These are phyloP conservation scores for Trichosporon faecale DNA, from an alignment of 1,284 basidiomycete genomes.

Conservation along the genomic window DNA sequence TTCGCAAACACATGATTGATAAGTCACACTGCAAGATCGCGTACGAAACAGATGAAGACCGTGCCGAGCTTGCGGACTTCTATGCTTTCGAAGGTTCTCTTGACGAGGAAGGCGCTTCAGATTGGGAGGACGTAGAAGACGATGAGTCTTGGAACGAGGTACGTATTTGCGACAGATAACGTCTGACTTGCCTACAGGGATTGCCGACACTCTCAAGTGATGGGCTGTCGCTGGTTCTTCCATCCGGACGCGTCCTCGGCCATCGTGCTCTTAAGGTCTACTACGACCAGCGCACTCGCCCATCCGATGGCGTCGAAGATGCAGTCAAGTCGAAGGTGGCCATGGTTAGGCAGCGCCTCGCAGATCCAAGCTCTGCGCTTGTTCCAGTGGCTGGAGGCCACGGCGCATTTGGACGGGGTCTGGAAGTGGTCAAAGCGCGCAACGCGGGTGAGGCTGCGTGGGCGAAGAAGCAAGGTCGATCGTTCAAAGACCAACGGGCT, in stretches of 20 bases:
- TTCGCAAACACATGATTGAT: constrained; percentile 88
- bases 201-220: constrained; percentile 50
- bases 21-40: constrained; percentile 95
- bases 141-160: constrained; percentile 33
- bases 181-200: neutral
- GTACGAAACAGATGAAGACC: constrained; percentile 76
- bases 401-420: constrained; percentile 76
- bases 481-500: constrained; percentile 76
- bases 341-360: constrained; percentile 67
- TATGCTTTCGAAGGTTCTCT: constrained; percentile 88
- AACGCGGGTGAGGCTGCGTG: constrained; percentile 92
- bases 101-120: constrained; percentile 59
- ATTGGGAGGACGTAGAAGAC: constrained; percentile 50
- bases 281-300: constrained; percentile 74
- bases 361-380: constrained; percentile 74
- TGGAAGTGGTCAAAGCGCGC: constrained; percentile 79
- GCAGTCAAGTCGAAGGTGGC: constrained; percentile 54
- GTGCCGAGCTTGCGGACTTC: constrained; percentile 84
- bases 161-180: constrained; percentile 28
- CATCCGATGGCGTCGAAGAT: constrained; percentile 50
- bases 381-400: constrained; percentile 81
- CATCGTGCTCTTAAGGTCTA: constrained; percentile 84
- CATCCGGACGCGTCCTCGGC: constrained; percentile 86
- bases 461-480: constrained; percentile 80
- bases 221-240: constrained; percentile 84